phyloP scores from a whole-genome alignment of 148 eudicot genomes.

The Euryodendron excelsum region DNA sequence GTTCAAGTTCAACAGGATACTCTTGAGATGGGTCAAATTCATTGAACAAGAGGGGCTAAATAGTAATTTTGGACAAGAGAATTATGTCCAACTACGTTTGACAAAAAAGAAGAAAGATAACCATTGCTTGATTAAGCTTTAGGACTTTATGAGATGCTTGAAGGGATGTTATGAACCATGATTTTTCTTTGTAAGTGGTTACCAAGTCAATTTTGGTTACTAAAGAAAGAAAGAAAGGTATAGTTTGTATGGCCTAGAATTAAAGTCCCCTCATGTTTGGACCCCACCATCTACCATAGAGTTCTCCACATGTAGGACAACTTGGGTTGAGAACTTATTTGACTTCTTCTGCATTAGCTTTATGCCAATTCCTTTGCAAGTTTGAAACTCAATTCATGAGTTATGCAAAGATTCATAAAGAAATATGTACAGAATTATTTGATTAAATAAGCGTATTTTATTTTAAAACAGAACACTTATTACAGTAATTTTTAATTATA shows the following conservation, averaged over 20 bases:
- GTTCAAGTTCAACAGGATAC: no score
- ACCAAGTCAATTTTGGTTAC: conserved; percentile 19
- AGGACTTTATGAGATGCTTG: conserved; percentile 24
- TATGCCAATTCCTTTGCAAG: not conserved
- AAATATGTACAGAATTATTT: no score
- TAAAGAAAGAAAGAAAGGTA: not conserved
- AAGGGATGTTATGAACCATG: conserved; percentile 11
- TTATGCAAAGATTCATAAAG: no score
- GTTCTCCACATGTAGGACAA: not conserved
- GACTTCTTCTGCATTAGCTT: not conserved
- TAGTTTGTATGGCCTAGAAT: conserved; percentile 20
- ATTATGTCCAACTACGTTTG: not conserved
- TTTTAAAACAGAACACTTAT: no score
- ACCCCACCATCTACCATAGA: no score
- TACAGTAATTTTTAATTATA: no score
- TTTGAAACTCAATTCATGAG: not conserved
- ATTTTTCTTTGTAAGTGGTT: conserved; percentile 20
- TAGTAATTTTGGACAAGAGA: not conserved
- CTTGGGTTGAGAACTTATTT: not conserved
- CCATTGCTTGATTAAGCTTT: conserved; percentile 13
- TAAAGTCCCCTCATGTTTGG: conserved; percentile 9
- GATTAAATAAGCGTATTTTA: no score
- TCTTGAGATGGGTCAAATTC: no score
- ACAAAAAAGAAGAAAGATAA: not conserved
- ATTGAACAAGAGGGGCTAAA: not conserved